Conservation (phyloP, 23 red algal genomes). For the Agarophyton chilense region DNA sequence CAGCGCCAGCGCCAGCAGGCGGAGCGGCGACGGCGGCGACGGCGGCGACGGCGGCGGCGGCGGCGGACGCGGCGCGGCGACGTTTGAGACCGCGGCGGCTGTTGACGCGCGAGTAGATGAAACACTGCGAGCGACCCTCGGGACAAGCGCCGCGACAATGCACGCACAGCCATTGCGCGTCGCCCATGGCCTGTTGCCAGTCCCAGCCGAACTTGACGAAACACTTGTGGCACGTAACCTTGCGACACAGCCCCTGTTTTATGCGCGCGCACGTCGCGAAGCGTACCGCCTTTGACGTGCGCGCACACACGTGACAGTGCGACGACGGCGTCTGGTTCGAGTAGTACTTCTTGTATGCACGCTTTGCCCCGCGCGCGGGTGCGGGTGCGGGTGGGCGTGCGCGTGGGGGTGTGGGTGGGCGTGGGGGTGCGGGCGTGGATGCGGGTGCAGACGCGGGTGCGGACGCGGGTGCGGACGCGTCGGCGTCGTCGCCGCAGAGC, state of each 20-base stretch:
- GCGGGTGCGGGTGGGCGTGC: not conserved
- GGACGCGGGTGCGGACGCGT: too few relatives aligned
- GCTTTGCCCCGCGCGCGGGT: not conserved
- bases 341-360: conserved; percentile 66
- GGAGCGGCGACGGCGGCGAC: too few relatives aligned
- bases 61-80: too few relatives aligned
- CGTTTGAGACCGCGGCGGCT: conserved; percentile 10
- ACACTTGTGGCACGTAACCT: conserved; percentile 77
- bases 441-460: not conserved
- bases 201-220: conserved; percentile 71
- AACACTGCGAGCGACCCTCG: conserved; percentile 39
- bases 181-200: not conserved
- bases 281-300: conserved; percentile 65
- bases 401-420: not conserved
- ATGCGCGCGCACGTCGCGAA: conserved; percentile 60
- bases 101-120: conserved; percentile 57
- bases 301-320: conserved; percentile 74
- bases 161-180: conserved; percentile 47
- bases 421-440: not conserved
- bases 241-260: conserved; percentile 56
- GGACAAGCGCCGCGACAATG: conserved; percentile 45
- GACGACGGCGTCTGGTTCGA: conserved; percentile 60
- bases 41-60: too few relatives aligned
- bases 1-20: too few relatives aligned
- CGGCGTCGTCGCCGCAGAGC: too few relatives aligned